phyloP scores from a whole-genome alignment of 1,284 basidiomycete genomes.

The Moniliophthora roreri region DNA sequence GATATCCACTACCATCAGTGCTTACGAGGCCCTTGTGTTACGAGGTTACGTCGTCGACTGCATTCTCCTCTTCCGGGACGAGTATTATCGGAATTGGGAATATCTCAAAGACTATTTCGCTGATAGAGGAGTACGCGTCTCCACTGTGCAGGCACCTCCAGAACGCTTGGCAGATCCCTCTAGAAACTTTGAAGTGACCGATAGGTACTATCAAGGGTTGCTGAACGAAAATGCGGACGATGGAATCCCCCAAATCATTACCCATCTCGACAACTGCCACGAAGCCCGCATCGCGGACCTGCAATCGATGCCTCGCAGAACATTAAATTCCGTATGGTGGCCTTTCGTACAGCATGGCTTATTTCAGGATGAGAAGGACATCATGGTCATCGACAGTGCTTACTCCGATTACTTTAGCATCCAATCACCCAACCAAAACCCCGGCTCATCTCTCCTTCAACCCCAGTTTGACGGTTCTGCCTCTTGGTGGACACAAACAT shows the following conservation, averaged over 20 bases:
- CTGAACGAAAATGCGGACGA: constrained; percentile 32
- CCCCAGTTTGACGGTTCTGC: constrained; percentile 90
- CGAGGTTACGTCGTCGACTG: constrained; percentile 90
- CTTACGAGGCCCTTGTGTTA: constrained; percentile 90
- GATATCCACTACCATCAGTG: constrained; percentile 91
- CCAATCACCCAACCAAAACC: constrained; percentile 14
- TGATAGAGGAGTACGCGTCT: constrained; percentile 65
- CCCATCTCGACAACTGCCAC: constrained; percentile 69
- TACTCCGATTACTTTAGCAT: constrained; percentile 84
- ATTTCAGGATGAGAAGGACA: constrained; percentile 66
- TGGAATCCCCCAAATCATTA: constrained; percentile 52
- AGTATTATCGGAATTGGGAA: constrained; percentile 85
- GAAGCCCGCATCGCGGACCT: constrained; percentile 64
- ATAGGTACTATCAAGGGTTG: constrained; percentile 68
- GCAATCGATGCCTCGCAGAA: constrained; percentile 76
- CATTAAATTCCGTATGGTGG: constrained; percentile 90
- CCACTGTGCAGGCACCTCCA: constrained; percentile 63
- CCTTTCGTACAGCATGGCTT: constrained; percentile 94
- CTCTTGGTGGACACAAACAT: constrained; percentile 97
- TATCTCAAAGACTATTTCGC: constrained; percentile 83
- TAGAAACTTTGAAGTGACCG: constrained; percentile 58
- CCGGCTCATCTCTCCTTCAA: constrained; percentile 48
- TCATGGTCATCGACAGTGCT: constrained; percentile 93
- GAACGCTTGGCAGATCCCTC: constrained; percentile 39
- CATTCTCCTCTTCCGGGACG: constrained; percentile 86